Base-by-base conservation (phyloP, 2,329 filamentous ascomycete genomes). In the Monosporascus sp. region DNA sequence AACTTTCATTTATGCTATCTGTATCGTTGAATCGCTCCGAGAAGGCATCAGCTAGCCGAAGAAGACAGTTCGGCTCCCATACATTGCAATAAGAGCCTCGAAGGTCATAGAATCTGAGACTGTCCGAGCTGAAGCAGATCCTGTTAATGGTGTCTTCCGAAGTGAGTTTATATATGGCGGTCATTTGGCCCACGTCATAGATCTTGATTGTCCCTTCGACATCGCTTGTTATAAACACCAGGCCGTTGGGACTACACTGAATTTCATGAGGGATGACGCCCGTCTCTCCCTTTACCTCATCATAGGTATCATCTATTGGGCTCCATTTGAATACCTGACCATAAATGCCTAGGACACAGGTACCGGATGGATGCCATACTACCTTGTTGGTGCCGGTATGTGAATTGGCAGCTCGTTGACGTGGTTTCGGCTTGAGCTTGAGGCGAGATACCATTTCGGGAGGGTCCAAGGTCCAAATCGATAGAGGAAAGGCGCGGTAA, bases 281-380 rank as follows among this genome's bases (percentile, higher is more conserved):
- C 5, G 49, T 38, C 11, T 56, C 54, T 1, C 49, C 46, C 9
- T 56, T 44, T 3, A 61, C 52, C 44, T 61, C 62, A 26, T 65
- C 51, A 45, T 61, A 58, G 1, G 36, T 53, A 22, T 61, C 51
- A 16, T 63, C 57, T 17, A 53, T 22, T 2, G 60, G 61, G 26
- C 47, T 52, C 64, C 64, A 65, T 52, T 64, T 64, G 52, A 66
- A 64, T 19, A 65, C 55, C 34, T 52, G 40, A 3, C 63, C 63
- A 36, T 60, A 60, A 27, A 66, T 59, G 6, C 63, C 62, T 24
- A 66, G 40, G 1, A 66, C 31, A 7, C 61, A 51, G 5, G 45
- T 54, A 24, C 44, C 51, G 22, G 59, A 56, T 2, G 63, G 61
- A 53, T 63, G 57, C 62, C 63, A 64, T 0, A 55, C 49, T 4